These are phyloP conservation scores for Gossypium davidsonii DNA, from an alignment of 441 rosid species.

Conservation along the genomic window DNA sequence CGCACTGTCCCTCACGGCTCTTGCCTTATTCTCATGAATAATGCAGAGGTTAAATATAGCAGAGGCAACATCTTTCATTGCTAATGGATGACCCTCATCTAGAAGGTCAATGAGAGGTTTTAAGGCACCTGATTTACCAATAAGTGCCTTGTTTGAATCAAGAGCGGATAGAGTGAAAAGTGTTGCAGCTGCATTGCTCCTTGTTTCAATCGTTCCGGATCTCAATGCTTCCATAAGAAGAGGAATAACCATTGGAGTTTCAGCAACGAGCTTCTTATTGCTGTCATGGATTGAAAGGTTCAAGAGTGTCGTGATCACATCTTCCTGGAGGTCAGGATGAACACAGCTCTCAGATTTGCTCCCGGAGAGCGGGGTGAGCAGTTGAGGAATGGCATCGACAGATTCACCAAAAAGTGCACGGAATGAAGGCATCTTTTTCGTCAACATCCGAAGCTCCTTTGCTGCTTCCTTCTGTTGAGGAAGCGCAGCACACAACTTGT, in stretches of 20 bases:
- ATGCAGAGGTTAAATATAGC: constrained; percentile 79
- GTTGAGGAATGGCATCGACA: constrained; percentile 48
- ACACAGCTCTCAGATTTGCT: constrained; percentile 29
- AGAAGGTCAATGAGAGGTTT: constrained; percentile 73
- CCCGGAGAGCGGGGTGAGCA: constrained; percentile 47
- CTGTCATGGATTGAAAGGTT: constrained; percentile 85
- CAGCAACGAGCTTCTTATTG: constrained; percentile 86
- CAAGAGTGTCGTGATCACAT: constrained; percentile 73
- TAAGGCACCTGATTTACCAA: constrained; percentile 71
- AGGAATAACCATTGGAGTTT: constrained; percentile 65
- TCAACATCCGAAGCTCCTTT: constrained; percentile 64
- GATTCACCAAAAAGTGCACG: constrained; percentile 74
- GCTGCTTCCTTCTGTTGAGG: constrained; percentile 73
- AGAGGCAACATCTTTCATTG: constrained; percentile 81
- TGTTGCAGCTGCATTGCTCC: constrained; percentile 89
- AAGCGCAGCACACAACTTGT: constrained; percentile 43
- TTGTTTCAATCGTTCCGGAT: constrained; percentile 58
- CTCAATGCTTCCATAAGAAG: constrained; percentile 61
- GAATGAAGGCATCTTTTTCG: constrained; percentile 64
- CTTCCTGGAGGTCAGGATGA: constrained; percentile 73
- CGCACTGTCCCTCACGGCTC: constrained; percentile 77
- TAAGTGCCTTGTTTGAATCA: constrained; percentile 69
- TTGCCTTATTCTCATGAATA: constrained; percentile 67
- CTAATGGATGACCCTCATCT: constrained; percentile 66
- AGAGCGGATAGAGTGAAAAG: constrained; percentile 81